phyloP scores from a whole-genome alignment of 768 basidiomycete species.

The Cystobasidiopsis lactophilus region DNA sequence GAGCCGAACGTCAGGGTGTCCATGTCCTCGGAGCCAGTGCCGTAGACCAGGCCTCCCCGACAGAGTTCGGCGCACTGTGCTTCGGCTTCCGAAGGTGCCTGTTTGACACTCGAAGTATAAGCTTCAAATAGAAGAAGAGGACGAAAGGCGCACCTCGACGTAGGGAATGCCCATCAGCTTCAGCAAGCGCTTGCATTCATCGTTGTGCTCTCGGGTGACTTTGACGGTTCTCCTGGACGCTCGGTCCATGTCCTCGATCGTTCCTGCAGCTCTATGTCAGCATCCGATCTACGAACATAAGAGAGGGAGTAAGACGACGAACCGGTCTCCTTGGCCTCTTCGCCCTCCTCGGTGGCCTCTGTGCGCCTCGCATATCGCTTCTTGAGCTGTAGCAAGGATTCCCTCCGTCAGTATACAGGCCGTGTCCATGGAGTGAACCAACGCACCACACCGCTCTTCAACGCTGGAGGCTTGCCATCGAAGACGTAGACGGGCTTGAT shows the following conservation, averaged over 20 bases:
- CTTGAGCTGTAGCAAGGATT: slow-evolving; percentile 40
- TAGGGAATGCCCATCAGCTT: slow-evolving; percentile 92
- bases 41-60: slow-evolving; percentile 90
- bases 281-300: background rate
- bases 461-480: slow-evolving; percentile 90
- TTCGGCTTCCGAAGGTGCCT: slow-evolving; percentile 98
- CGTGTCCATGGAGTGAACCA: too few relatives aligned
- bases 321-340: slow-evolving; percentile 89
- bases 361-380: slow-evolving; percentile 80
- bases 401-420: background rate
- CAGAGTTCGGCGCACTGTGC: slow-evolving; percentile 97
- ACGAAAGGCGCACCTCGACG: slow-evolving; percentile 42
- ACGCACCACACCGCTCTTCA: slow-evolving; percentile 90
- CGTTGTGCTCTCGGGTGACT: slow-evolving; percentile 88
- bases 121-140: background rate
- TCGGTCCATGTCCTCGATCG: slow-evolving; percentile 74
- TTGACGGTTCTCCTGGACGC: slow-evolving; percentile 77
- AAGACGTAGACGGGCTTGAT: slow-evolving; percentile 97
- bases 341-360: slow-evolving; percentile 82
- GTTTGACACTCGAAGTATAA: background rate
- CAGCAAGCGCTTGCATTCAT: slow-evolving; percentile 71
- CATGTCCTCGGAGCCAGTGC: slow-evolving; percentile 98
- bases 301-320: slow-evolving; percentile 8
- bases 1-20: slow-evolving; percentile 90
- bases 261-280: slow-evolving; percentile 30